Evolutionary conservation across 2,329 filamentous ascomycete species (phyloP), one percentile per base, ranked within the genome.

Genomic region (Chrysoporthe deuterocubensis): DNA sequence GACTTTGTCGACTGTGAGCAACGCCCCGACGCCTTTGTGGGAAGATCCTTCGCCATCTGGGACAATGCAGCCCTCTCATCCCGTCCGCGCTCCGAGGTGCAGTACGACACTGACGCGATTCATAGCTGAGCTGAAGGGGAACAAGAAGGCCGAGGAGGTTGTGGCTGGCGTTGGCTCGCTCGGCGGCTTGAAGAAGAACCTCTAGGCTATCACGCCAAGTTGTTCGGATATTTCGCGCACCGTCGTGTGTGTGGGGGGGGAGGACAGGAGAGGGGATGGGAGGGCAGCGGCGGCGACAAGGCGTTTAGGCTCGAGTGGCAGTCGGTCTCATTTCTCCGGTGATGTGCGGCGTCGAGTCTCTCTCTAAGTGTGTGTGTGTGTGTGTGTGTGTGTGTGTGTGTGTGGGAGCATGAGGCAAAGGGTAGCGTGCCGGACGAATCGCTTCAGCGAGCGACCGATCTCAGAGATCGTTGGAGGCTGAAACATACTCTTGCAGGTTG

Each of bases 1-100:
- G 79, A 80, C 70, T 81, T 80, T 68, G 59, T 77, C 3, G 75
- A 75, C 65, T 74, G 78, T 80, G 66, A 73, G 74, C 72, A 18
- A 42, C n/a, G 9, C 26, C 34, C 34, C 34, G 21, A n/a, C 9
- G n/a, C n/a, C n/a, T 58, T 54, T n/a, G 6, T 37, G 9, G 8
- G 7, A 40, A 40, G 37, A 40, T 9, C 37, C 37, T 6, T 40
- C 37, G 9, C 5, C 37, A 5, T 7, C 37, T 9, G 37, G 37
- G 37, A 9, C 37, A 40, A 6, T 40, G 9, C 9, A 9, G 37
- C 9, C 37, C 37, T 40, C 16, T 18, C 56, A 40, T 40, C 56
- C 34, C 21, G 14, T 6, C 21, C 37, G 34, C 32, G 40, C 32
- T 40, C 16, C 37, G 56, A 58, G 21, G 37, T 58, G 21, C 37